Evolutionary conservation across 768 basidiomycete genomes (phyloP).

Genomic region (Crassisporium funariophilum): DNA sequence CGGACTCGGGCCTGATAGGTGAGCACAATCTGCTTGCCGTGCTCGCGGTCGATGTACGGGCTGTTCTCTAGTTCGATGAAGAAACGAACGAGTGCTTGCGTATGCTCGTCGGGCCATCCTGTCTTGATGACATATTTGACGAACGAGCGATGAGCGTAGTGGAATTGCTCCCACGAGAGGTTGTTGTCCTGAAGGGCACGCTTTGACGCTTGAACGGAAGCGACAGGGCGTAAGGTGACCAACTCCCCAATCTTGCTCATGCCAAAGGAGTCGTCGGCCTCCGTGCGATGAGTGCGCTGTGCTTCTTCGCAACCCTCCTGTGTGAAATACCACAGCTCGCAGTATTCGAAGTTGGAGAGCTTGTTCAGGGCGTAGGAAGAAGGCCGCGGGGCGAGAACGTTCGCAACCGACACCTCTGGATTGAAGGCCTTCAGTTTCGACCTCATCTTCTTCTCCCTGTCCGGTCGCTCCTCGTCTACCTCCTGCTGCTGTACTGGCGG

Average conservation of each 20-base stretch:
- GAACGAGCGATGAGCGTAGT: background rate
- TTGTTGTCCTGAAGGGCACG: background rate
- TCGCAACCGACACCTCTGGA: background rate
- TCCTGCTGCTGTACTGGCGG: too few relatives aligned
- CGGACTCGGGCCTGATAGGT: slow-evolving; percentile 1
- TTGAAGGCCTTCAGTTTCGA: slow-evolving; percentile 5
- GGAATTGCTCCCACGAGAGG: background rate
- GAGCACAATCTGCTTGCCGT: background rate
- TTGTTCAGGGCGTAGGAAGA: slow-evolving; percentile 3
- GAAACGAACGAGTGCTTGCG: background rate
- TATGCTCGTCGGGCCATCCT: background rate
- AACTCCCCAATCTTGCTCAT: background rate
- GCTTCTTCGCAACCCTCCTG: slow-evolving; percentile 11
- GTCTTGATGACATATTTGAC: background rate
- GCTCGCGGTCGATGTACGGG: background rate
- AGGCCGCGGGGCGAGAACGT: background rate
- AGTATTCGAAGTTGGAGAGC: slow-evolving; percentile 8
- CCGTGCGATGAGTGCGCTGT: background rate
- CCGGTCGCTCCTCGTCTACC: too few relatives aligned
- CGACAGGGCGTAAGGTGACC: background rate
- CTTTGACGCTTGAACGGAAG: background rate
- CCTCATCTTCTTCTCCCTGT: slow-evolving; percentile 5
- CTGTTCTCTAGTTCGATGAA: background rate
- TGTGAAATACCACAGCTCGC: slow-evolving; percentile 16
- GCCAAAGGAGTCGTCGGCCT: background rate